Conservation (phyloP, 2,329 filamentous ascomycete species). For the Thielaviopsis ethacetica region DNA sequence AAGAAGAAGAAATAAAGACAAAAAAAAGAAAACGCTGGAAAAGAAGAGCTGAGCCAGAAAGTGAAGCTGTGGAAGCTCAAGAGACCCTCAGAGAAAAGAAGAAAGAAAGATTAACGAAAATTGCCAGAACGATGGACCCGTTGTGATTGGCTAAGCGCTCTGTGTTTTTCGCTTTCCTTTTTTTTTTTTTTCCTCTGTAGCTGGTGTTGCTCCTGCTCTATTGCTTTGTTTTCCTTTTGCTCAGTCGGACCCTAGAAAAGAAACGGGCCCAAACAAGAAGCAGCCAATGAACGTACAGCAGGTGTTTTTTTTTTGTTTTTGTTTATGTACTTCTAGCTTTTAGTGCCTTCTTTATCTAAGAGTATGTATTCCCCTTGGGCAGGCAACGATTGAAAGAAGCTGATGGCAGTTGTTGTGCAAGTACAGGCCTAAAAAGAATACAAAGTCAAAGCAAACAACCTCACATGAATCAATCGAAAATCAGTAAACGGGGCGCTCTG, state of each 20-base stretch:
- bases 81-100: neutral
- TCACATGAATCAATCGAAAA: neutral
- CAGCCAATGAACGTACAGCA: neutral
- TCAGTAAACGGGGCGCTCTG: neutral
- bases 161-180: neutral
- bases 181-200: neutral
- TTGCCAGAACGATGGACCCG: neutral
- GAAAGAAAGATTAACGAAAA: neutral
- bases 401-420: neutral
- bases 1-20: neutral
- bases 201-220: neutral
- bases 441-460: neutral
- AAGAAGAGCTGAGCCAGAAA: conserved; percentile 2
- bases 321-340: too few species aligned
- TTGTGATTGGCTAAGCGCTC: neutral
- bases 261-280: neutral
- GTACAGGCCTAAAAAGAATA: neutral
- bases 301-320: neutral
- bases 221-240: conserved; percentile 1
- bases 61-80: conserved; percentile 3
- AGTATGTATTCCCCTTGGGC: neutral
- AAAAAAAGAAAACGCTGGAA: neutral
- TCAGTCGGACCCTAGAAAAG: neutral
- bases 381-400: neutral
- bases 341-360: neutral